Base-by-base conservation (phyloP, 305 asterid genomes). In the Rubia occidens region DNA sequence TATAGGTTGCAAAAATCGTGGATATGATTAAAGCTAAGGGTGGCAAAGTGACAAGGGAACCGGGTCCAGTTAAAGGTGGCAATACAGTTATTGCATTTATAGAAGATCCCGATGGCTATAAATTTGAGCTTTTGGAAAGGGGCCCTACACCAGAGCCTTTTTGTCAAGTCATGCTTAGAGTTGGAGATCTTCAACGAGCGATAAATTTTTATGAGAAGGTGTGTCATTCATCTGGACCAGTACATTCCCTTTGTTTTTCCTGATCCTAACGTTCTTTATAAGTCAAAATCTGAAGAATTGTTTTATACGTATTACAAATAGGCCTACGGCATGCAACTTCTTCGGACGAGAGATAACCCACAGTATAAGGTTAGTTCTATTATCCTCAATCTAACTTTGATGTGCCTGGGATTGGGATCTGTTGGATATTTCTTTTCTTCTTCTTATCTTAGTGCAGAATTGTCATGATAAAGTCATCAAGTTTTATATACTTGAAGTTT, bases 121-220 rank as follows among this genome's bases (percentile, higher is more conserved):
- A 86, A 82, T 94, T 94, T 82, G 99, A 94, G 80, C 94, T 94
- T 74, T 71, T 94, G 83, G 97, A 94, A 82, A 83, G 99, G 74
- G 95, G 93, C 71, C 97, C 96, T 55, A 89, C 97, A 67, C 97
- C 95, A 55, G 99, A 94, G 80, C 97, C 97, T 24, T 69, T 95
- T 60, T 95, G 99, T 73, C 97, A 95, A 85, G 94, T 95, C 70
- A 95, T 95, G 99, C 96, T 95, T 79, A 87, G 99, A 75, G 99
- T 95, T 18, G 97, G 99, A 78, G 94, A 95, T 84, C 90, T 95
- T 72, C 94, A 94, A 66, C 96, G 95, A n/a, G 74, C 99, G 70
- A 88, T 95, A 73, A 85, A 82, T 64, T 95, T 95, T 81, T 88
- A 91, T 72, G 93, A 91, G 86, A 85, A 95, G 87, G 99, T 89